Base-by-base conservation (phyloP, 441 rosid species). In the Brassica hybrid region DNA sequence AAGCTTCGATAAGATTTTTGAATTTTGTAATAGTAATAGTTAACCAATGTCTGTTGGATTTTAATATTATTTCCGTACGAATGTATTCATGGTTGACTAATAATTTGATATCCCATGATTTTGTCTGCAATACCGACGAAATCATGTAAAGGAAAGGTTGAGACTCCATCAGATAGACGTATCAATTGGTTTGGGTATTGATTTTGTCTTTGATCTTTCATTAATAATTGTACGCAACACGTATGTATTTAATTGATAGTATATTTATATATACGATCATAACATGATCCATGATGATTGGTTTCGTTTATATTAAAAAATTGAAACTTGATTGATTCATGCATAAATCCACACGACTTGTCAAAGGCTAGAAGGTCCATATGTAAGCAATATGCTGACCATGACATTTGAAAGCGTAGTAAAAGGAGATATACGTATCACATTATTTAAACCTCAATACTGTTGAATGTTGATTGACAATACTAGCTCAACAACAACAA, bases 321-420 rank as follows among this genome's bases (percentile, higher is more conserved):
- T 11, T 17, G 38, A 11, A 70, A 36, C 21, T 36, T 23, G 58
- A 60, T 38, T 59, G 67, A 38, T 59, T 23, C 66, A 34, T 56
- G 57, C 32, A 69, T 69, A 76, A 23, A 4, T 18, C 19, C 74
- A 36, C 75, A 70, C 36, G 66, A 62, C 59, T 70, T 64, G 66
- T 76, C 80, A 21, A 70, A 70, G 5, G 27, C 80, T 65, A 77
- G 56, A 43, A 1, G 25, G 57, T 7, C 4, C 13, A 41, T 41
- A 65, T 10, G 67, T 58, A 77, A 77, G 80, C 72, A 71, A 54
- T 34, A 69, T 34, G 70, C 19, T 36, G 71, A 70, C 58, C 32
- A n/a, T 56, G 58, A 76, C 62, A 64, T 43, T 70, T 58, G 58
- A 69, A 69, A 52, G 65, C 65, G 17, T 13, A 56, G 10, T n/a